These are phyloP conservation scores for Lepidium sativum DNA, from an alignment of 345 rosid species.

Conservation along the genomic window DNA sequence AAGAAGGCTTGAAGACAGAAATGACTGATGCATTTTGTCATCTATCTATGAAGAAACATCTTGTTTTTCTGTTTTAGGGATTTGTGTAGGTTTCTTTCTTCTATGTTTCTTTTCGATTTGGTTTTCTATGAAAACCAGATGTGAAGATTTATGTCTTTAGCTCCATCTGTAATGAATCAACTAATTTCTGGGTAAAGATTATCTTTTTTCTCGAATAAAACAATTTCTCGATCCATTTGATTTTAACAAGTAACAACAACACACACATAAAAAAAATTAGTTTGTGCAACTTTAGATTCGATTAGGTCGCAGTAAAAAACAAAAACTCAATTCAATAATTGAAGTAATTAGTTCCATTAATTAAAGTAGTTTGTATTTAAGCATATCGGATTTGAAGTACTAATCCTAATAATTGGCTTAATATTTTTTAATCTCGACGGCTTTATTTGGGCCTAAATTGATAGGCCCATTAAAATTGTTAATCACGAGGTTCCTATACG, in stretches of 20 bases:
- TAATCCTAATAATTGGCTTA: no score
- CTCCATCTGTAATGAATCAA: not conserved
- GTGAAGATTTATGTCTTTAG: not conserved
- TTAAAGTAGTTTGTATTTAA: no score
- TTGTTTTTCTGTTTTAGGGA: not conserved
- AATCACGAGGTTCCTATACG: not conserved
- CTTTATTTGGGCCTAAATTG: not conserved
- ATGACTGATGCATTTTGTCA: not conserved
- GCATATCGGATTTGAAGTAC: no score
- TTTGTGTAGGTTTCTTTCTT: not conserved
- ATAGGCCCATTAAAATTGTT: not conserved
- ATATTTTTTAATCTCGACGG: not conserved
- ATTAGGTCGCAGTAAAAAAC: no score
- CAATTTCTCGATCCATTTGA: not conserved
- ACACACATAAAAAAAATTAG: no score
- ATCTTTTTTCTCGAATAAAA: not conserved
- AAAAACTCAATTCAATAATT: no score
- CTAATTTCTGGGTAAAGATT: not conserved
- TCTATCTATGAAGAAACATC: not conserved
- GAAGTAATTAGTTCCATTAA: no score
- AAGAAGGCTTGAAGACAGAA: conserved; percentile 19
- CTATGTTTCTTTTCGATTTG: not conserved
- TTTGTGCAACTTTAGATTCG: no score
- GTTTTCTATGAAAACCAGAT: not conserved
- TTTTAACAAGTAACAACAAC: not conserved